Base-by-base conservation (phyloP, 2,329 filamentous ascomycete species). In the Aphanocladium album region DNA sequence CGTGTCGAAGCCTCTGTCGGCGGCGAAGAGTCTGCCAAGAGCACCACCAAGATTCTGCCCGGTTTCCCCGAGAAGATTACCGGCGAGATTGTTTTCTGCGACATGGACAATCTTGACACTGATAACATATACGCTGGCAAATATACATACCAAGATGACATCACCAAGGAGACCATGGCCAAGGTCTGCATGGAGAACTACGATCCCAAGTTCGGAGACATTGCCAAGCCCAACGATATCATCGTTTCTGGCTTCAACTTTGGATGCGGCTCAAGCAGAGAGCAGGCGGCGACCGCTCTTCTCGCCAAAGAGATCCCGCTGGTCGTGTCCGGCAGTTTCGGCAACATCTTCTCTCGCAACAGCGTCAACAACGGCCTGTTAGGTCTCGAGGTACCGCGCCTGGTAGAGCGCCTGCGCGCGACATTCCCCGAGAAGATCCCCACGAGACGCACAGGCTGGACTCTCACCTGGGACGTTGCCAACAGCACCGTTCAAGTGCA, bases 171-270 rank as follows among this genome's bases (percentile, higher is more conserved):
- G 63, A 85, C 85, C 60, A 97, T 98, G 93, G 91, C 91, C 0
- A 79, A 89, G 65, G 92, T 93, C 0, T 93, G 89, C 74, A 97
- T 98, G 92, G 83, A 89, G 72, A 98, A 98, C 80, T 98, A 96
- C 76, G 93, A 98, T 71, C 76, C 82, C 0, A 72, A 79, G 0
- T 97, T 97, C 71, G 73, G 80, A 11, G 73, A 76, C 1, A 79
- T 87, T 39, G 87, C 89, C 50, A 82, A 83, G 64, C 71, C 83
- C 0, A 86, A 85, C 53, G 93, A 98, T 68, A 90, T 97, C 59
- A 83, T 97, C 1, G 92, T 97, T 0, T 77, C 87, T 0, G 92
- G 92, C 35, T 95, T 87, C 79, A 96, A 96, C 78, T 96, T 97
- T 70, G 93, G 93, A 52, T 91, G 87, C 66, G 92, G 92, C 19